Evolutionary conservation across 192 early-diverging fungal genomes (phyloP), one percentile per base, ranked within the genome.

Genomic region (Coemansia sp.): DNA sequence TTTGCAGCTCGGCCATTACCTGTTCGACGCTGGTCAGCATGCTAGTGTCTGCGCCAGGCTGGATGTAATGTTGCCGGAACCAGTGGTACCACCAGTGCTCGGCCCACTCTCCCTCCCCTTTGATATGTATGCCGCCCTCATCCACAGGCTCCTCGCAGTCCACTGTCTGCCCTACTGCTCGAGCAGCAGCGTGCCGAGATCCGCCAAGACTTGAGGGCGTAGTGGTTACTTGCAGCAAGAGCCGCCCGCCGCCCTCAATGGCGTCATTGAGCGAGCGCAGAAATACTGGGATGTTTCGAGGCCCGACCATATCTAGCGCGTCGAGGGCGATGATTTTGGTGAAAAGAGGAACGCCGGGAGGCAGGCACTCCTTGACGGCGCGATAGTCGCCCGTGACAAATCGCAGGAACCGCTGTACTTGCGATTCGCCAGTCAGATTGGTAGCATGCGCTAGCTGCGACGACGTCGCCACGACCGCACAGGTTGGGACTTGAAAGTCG

Each of bases 1-100:
- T 64, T 56, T 84, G 77, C 43, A 84, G 65, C 40, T 79, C 77
- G 22, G 57, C 57, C 67, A 84, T 70, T 19, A 79, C 65, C 14
- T 79, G 70, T 19, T 76, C 73, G 15, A 84, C 51, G 47, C 65
- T 79, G 36, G 64, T n/a, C 42, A 73, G 61, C 71, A 74, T 72
- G 47, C 67, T 70, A 2, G 82, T 84, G 47, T 79, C 82, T 24
- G 77, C 65, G 3, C 82, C 77, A 3, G 82, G 82, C 43, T 70
- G 74, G 62, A 84, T 79, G 53, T 76, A 63, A 25, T 51, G 45
- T 62, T 76, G 74, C 11, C 73, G 64, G 66, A 76, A 84, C 77
- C 73, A 73, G 65, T 84, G 82, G 74, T 84, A 84, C 73, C 77
- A 79, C 73, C 77, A 79, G 60, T 70, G 68, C 65, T 84, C 79